Conservation (phyloP, 352 stramenopile genomes). For the Thalassiosira exigua region DNA sequence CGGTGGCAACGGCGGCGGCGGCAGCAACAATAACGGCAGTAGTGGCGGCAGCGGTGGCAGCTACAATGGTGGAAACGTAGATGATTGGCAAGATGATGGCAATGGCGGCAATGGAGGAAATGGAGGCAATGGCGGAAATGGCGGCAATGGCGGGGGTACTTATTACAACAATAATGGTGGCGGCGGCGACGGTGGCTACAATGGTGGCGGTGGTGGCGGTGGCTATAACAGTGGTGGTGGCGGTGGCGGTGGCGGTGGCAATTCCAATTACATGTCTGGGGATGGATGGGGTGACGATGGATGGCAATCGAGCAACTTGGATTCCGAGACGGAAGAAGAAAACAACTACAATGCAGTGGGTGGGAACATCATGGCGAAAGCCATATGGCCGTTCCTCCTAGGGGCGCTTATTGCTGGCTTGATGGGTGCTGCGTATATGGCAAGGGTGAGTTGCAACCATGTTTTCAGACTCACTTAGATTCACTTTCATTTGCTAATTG, state of each 20-base stretch:
- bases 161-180: not conserved
- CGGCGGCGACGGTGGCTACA: not conserved
- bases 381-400: slow-evolving; percentile 14
- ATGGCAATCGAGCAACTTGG: slow-evolving; percentile 23
- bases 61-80: not conserved
- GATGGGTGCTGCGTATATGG: slow-evolving; percentile 24
- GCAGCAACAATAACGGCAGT: slow-evolving; percentile 5
- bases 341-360: not conserved
- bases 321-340: not conserved
- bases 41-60: not conserved
- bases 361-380: not conserved
- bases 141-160: too few relatives aligned
- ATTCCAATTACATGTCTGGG: not conserved
- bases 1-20: not conserved
- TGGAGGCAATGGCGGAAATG: not conserved
- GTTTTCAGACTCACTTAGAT: not conserved
- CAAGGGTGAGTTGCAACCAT: slow-evolving; percentile 22
- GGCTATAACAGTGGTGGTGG: not conserved
- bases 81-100: too few relatives aligned
- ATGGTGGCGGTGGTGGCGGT: not conserved
- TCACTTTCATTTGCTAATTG: too few relatives aligned
- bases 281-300: slow-evolving; percentile 13
- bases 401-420: slow-evolving; percentile 19
- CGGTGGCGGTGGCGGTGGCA: too few relatives aligned
- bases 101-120: not conserved